Evolutionary conservation across 371 early-diverging fungal species (phyloP).

Genomic region (Gilbertella persicaria): DNA sequence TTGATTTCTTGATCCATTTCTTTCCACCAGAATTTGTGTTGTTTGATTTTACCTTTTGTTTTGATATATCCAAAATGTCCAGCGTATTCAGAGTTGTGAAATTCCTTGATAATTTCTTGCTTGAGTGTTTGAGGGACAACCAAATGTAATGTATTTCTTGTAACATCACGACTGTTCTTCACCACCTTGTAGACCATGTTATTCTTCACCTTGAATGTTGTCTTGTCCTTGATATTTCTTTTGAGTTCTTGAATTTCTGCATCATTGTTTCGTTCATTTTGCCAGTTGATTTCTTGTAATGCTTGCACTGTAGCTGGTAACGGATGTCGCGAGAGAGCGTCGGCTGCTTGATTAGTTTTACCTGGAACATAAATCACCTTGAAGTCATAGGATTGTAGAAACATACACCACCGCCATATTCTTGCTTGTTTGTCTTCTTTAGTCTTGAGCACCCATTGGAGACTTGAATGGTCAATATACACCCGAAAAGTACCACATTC

Average conservation of each 20-base stretch:
- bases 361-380: not conserved
- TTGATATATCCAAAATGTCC: conserved; percentile 6
- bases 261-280: not conserved
- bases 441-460: conserved; percentile 3
- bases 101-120: not conserved
- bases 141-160: not conserved
- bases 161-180: not conserved
- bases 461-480: conserved; percentile 6
- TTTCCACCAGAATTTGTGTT: conserved; percentile 4
- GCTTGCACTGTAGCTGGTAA: not conserved
- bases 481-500: conserved; percentile 1
- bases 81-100: conserved; percentile 1
- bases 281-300: not conserved
- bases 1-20: not conserved
- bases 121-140: not conserved
- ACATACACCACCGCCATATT: conserved; percentile 1
- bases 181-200: not conserved
- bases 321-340: not conserved
- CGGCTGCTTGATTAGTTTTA: not conserved
- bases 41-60: conserved; percentile 5
- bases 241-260: not conserved
- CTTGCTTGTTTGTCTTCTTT: conserved; percentile 6
- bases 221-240: not conserved
- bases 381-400: conserved; percentile 7
- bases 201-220: not conserved